Percentiles rank a stretch among this genome's conserved stretches.
phyloP scores from a whole-genome alignment of 2,329 filamentous ascomycete genomes.

The Talaromyces amestolkiae region DNA sequence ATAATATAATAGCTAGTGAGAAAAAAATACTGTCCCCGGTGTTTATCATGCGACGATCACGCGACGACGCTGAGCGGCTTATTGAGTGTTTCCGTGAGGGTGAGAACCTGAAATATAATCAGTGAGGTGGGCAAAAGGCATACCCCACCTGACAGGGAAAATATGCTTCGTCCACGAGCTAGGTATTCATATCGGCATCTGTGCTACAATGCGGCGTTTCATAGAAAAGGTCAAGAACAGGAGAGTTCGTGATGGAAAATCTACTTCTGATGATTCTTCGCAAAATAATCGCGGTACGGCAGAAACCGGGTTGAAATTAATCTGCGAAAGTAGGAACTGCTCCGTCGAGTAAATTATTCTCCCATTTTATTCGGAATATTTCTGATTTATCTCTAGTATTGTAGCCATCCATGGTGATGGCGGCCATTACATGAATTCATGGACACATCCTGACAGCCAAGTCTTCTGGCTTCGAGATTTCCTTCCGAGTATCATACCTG shows the following conservation, averaged over 20 bases:
- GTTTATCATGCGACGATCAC: too few relatives aligned
- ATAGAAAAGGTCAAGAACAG: background rate
- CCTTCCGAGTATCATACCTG: slow-evolving; percentile 17
- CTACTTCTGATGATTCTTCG: background rate
- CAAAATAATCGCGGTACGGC: background rate
- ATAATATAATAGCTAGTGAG: too few relatives aligned
- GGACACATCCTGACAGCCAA: slow-evolving; percentile 24
- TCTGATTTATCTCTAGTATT: slow-evolving; percentile 19
- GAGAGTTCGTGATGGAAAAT: background rate
- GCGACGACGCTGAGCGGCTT: too few relatives aligned
- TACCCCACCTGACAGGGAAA: too few relatives aligned
- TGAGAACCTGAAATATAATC: too few relatives aligned
- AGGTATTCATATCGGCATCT: too few relatives aligned
- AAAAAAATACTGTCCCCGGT: too few relatives aligned
- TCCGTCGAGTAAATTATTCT: slow-evolving; percentile 1
- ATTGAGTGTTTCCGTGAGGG: too few relatives aligned
- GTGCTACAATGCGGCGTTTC: slow-evolving; percentile 3
- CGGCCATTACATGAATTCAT: slow-evolving; percentile 21
- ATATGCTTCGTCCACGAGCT: too few relatives aligned
- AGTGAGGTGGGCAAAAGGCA: too few relatives aligned
- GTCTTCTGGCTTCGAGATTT: slow-evolving; percentile 26
- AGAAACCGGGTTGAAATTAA: slow-evolving; percentile 4
- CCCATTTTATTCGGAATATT: background rate
- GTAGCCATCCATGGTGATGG: slow-evolving; percentile 27
- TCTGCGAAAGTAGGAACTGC: slow-evolving; percentile 1